Percentiles rank a stretch among this genome's conserved stretches.
These are phyloP conservation scores for Aspergillus sp. DNA, from an alignment of 2,329 filamentous ascomycete genomes.

Conservation along the genomic window DNA sequence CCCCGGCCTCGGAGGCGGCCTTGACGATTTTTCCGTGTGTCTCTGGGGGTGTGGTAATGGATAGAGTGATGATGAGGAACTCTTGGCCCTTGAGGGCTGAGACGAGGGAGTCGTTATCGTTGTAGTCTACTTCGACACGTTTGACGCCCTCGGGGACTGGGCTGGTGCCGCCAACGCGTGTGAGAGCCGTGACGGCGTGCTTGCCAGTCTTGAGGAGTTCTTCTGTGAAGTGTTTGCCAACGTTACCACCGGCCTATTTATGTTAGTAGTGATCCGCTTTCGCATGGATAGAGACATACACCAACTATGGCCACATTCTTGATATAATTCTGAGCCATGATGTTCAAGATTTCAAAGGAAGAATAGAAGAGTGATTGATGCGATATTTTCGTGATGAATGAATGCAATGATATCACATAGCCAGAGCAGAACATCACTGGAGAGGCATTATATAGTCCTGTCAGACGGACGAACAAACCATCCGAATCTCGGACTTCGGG, in stretches of 20 bases:
- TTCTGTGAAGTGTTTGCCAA: conserved; percentile 25
- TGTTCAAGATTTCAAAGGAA: not conserved
- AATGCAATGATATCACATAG: no score
- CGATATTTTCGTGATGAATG: no score
- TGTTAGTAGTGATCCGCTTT: no score
- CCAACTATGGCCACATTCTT: conserved; percentile 33
- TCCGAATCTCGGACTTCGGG: no score
- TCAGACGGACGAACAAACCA: no score
- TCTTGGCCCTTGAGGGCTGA: conserved; percentile 51
- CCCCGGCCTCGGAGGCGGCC: conserved; percentile 51
- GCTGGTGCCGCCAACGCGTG: conserved; percentile 37
- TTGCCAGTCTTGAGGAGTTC: conserved; percentile 44
- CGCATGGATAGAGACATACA: conserved; percentile 18
- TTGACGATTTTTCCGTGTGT: conserved; percentile 46
- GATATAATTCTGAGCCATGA: conserved; percentile 9
- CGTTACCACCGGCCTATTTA: conserved; percentile 25
- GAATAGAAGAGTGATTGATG: no score
- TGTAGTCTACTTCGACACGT: conserved; percentile 43
- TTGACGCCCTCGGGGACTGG: conserved; percentile 42
- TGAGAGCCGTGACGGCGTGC: conserved; percentile 48
- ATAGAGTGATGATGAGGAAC: conserved; percentile 52
- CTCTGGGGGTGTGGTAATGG: conserved; percentile 35
- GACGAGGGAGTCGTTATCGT: conserved; percentile 40
- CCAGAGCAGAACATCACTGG: no score
- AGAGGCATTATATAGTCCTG: no score